Evolutionary conservation across 1,139 yeast genomes (phyloP).

Genomic region (Scheffersomyces titani): DNA sequence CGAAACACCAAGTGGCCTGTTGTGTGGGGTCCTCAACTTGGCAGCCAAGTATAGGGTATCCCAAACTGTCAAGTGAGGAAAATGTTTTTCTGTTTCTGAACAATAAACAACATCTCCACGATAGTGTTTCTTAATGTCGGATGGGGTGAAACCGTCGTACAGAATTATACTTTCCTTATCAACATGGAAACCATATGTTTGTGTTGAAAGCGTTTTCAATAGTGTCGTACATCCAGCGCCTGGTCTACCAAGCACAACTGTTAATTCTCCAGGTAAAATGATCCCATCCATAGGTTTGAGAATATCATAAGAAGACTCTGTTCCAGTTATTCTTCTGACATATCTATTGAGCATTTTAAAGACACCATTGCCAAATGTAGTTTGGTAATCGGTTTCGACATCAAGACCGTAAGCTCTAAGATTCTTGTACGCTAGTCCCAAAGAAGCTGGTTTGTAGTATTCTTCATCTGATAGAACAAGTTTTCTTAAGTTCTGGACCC

Average conservation of each 20-base stretch:
- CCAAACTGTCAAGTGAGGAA: conserved; percentile 54
- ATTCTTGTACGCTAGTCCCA: conserved; percentile 18
- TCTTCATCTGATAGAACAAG: conserved; percentile 41
- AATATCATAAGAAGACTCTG: conserved; percentile 26
- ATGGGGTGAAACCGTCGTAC: conserved; percentile 53
- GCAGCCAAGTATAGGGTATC: conserved; percentile 52
- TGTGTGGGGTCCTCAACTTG: conserved; percentile 41
- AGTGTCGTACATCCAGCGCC: conserved; percentile 40
- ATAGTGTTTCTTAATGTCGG: conserved; percentile 47
- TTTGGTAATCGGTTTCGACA: conserved; percentile 18
- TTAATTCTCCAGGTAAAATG: conserved; percentile 35
- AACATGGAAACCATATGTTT: conserved; percentile 37
- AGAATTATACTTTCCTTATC: conserved; percentile 28
- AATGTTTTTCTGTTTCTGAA: conserved; percentile 55
- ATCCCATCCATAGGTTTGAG: conserved; percentile 37
- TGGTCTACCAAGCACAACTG: conserved; percentile 40
- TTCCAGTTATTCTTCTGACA: conserved; percentile 4
- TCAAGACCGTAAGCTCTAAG: conserved; percentile 20
- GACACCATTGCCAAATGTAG: conserved; percentile 15
- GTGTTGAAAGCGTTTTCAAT: conserved; percentile 34
- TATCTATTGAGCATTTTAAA: conserved; percentile 10
- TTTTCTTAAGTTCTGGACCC: conserved; percentile 64
- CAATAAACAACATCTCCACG: conserved; percentile 53
- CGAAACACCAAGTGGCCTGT: conserved; percentile 34
- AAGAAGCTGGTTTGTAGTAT: conserved; percentile 18